Base-by-base conservation (phyloP, 208 protist species). In the Acanthamoeba culbertsoni region DNA sequence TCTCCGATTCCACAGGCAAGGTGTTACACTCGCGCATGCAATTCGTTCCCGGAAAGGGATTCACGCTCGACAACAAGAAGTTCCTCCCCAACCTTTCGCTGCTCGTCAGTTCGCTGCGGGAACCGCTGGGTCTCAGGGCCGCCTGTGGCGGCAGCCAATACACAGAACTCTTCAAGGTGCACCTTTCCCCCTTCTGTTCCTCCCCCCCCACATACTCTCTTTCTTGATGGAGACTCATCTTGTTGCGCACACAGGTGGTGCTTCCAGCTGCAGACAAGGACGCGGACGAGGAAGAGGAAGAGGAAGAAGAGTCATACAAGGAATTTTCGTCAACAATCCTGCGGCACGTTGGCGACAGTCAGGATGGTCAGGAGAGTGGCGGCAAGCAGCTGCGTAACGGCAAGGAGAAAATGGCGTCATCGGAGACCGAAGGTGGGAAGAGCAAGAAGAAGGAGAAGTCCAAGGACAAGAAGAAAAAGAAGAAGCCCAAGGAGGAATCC, bases 61-160 rank as follows among this genome's bases (percentile, higher is more conserved):
- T 91, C 42, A 91, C 55, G 55, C 43, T 91, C 40, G 59, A 91
- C n/a, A 73, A 91, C 86, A 73, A 91, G 59, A 91, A 73, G 86
- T 75, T 75, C 86, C 73, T 91, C 45, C 42, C 28, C 51, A 91
- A 73, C 42, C 62, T 91, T 20, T 43, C 51, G 16, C 26, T 55
- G 48, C 57, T 91, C 55, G 62, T 91, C 14, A 91, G 55, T 18
- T 65, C 51, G 20, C 62, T 91, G 0, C 53, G 62, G 31, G 86
- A 91, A 75, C 55, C 59, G 86, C 62, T 91, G n/a, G 59, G 51
- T 23, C 86, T 91, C 28, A 91, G 73, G 86, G 86, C 86, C 37
- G 86, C 86, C 37, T 91, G 86, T 35, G 86, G 86, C 33, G 86
- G 86, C 35, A 88, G 79, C 46, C 79, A 88, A 26, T 88, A 88